Evolutionary conservation across 1,284 basidiomycete genomes (phyloP).

Genomic region (Puccinia horiana): DNA sequence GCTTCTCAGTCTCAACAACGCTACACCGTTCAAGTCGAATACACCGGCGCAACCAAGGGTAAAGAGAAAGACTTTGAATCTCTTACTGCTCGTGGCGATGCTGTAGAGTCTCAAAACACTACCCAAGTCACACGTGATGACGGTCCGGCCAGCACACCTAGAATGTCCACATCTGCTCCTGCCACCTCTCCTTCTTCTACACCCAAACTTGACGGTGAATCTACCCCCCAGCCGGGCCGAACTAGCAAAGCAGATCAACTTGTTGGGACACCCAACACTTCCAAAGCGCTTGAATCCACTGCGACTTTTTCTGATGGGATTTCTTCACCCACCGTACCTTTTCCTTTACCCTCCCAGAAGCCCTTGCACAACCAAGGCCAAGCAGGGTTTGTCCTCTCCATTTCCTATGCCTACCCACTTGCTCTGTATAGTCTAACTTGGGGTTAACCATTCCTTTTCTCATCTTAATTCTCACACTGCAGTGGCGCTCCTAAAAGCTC

Average conservation of each 20-base stretch:
- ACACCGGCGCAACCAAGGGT: slow-evolving; percentile 23
- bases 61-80: slow-evolving; percentile 21
- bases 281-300: background rate
- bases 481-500: slow-evolving; percentile 32
- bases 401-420: no score
- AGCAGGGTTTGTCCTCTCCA: background rate
- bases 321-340: slow-evolving; percentile 11
- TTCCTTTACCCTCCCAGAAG: slow-evolving; percentile 32
- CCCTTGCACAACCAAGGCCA: background rate
- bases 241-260: background rate
- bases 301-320: background rate
- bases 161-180: background rate
- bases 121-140: background rate
- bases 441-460: background rate
- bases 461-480: background rate
- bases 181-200: background rate
- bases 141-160: background rate
- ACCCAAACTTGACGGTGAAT: background rate
- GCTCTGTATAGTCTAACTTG: background rate
- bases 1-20: slow-evolving; percentile 36
- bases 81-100: background rate
- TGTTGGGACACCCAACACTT: background rate
- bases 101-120: background rate
- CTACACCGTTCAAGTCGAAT: slow-evolving; percentile 49
- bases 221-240: slow-evolving; percentile 41